Evolutionary conservation across 1,284 basidiomycete species (phyloP), one percentile per base, ranked within the genome.

Genomic region (Jaminaea rosea): DNA sequence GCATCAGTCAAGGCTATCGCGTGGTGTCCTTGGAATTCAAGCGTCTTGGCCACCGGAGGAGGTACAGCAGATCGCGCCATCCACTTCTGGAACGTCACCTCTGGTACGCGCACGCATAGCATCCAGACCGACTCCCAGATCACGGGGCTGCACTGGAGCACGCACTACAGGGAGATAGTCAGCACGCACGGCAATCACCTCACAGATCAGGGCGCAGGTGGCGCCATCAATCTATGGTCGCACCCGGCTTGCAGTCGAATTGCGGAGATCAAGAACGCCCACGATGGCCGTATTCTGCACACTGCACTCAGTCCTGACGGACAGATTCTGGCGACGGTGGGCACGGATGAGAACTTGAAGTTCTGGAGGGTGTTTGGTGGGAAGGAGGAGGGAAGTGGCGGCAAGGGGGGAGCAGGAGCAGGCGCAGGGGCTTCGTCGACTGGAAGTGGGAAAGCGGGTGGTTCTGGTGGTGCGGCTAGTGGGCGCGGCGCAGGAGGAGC

Each of bases 21-120:
- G 0, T 99, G 94, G 90, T 96, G 89, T 62, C 90, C 93, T 0
- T 97, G 93, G 91, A 88, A 93, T 77, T 82, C 86, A 0, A 86
- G 86, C 8, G 79, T 98, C 7, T 82, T 98, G 44, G 93, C 93
- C 0, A 85, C 87, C 0, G 94, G 94, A 0, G 94, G 94, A 1
- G 94, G 94, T 0, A 92, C 90, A 0, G 87, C 87, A 57, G 93
- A 98, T 72, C 87, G 89, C 34, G 88, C 85, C 23, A 88, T 97
- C 63, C 88, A 97, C 72, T 80, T 94, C 57, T 94, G 91, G 90
- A 73, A 73, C 53, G 69, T 69, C 36, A 69, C 69, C 21, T 60
- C 66, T 23, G 63, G 63, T 55, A 62, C 71, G 24, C 62, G 69
- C 11, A 61, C 62, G 28, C 63, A 68, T 50, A 63, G 64, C 29